Conservation (phyloP, 129 eudicot species). For the Ambrosia trifida region DNA sequence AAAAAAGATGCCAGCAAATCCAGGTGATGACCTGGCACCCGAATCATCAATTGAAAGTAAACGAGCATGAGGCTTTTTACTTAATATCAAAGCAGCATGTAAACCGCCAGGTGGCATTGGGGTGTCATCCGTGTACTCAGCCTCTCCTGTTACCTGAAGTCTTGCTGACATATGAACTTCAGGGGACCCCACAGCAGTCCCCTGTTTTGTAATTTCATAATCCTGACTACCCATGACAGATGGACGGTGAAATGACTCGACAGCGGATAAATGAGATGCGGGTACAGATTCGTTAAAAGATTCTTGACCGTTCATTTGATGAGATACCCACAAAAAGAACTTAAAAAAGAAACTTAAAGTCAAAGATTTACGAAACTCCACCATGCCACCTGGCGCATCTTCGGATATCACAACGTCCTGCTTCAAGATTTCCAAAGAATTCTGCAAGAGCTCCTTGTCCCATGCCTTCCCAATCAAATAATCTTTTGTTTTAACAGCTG, state of each 20-base stretch:
- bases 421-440: conserved; percentile 57
- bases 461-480: conserved; percentile 72
- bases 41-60: conserved; percentile 72
- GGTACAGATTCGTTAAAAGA: conserved; percentile 57
- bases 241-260: conserved; percentile 61
- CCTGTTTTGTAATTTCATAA: conserved; percentile 66
- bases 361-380: conserved; percentile 86
- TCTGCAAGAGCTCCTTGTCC: conserved; percentile 68
- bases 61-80: conserved; percentile 95
- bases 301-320: conserved; percentile 68
- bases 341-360: conserved; percentile 90
- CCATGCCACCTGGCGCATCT: conserved; percentile 99
- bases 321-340: conserved; percentile 85
- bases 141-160: conserved; percentile 97
- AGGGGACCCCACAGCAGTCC: conserved; percentile 86
- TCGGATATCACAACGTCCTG: conserved; percentile 69
- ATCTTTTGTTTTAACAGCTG: conserved; percentile 55
- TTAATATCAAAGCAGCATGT: conserved; percentile 84
- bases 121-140: conserved; percentile 92
- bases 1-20: conserved; percentile 75
- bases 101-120: conserved; percentile 81
- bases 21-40: conserved; percentile 79
- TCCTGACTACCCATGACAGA: conserved; percentile 75
- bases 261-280: conserved; percentile 69
- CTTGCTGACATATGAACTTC: conserved; percentile 87